Evolutionary conservation across 345 rosid genomes (phyloP).

Genomic region (Lagerstroemia speciosa): DNA sequence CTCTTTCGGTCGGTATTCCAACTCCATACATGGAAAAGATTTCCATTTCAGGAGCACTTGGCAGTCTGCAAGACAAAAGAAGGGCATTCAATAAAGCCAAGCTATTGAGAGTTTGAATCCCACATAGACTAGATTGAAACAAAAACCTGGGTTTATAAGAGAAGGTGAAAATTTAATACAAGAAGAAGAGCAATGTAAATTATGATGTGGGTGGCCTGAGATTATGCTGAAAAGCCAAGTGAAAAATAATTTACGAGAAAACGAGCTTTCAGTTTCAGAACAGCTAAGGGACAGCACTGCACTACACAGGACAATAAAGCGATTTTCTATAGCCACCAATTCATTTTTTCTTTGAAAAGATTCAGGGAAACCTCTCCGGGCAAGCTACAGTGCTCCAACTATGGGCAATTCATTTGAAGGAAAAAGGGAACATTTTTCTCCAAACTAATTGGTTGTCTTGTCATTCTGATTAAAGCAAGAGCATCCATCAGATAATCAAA

Average conservation of each 20-base stretch:
- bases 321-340: background rate
- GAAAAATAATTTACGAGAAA: background rate
- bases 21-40: conserved; percentile 83
- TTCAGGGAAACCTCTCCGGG: background rate
- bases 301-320: no score
- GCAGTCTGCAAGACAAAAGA: conserved; percentile 49
- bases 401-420: background rate
- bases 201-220: background rate
- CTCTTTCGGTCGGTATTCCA: conserved; percentile 91
- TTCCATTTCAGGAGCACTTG: conserved; percentile 90
- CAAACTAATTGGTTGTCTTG: background rate
- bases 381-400: background rate
- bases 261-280: background rate
- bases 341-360: background rate
- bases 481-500: background rate
- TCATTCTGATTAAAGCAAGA: background rate
- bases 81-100: background rate
- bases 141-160: no score
- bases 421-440: background rate
- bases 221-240: background rate
- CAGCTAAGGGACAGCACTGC: no score
- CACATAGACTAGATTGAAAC: no score
- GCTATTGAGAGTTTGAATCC: no score
- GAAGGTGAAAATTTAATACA: no score
- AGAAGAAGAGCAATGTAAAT: background rate